Evolutionary conservation across 179 eudicot species (phyloP).

Genomic region (Beta lomatogona): DNA sequence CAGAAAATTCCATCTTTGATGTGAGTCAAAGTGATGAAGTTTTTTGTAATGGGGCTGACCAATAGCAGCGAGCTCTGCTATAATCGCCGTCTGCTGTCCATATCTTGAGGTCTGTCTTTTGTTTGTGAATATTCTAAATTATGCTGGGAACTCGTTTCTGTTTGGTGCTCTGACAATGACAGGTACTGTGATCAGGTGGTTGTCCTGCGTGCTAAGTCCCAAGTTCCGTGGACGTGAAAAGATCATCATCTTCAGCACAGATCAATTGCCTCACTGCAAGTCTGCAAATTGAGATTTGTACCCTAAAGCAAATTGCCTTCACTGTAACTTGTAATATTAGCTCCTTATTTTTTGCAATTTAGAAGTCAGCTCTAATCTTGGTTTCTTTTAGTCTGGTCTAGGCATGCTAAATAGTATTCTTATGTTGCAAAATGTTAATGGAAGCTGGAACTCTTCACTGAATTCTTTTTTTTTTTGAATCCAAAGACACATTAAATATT

Average conservation of each 20-base stretch:
- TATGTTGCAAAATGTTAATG: no score
- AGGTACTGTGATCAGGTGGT: conserved; percentile 50
- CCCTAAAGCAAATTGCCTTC: no score
- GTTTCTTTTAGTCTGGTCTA: no score
- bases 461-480: no score
- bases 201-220: conserved; percentile 47
- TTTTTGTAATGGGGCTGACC: not conserved
- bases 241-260: conserved; percentile 55
- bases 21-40: not conserved
- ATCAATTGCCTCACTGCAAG: not conserved
- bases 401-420: no score
- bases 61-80: not conserved
- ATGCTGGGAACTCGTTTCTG: conserved; percentile 31
- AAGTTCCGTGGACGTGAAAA: conserved; percentile 58
- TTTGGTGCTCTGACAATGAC: conserved; percentile 50
- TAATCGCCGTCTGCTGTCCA: not conserved
- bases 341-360: no score
- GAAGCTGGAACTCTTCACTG: no score
- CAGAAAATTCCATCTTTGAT: no score
- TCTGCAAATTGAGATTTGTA: not conserved
- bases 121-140: not conserved
- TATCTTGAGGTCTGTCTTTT: no score
- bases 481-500: no score
- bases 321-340: no score
- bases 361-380: no score